Evolutionary conservation across 257 asterid genomes (phyloP).

Genomic region (Craterostigma plantagineum): DNA sequence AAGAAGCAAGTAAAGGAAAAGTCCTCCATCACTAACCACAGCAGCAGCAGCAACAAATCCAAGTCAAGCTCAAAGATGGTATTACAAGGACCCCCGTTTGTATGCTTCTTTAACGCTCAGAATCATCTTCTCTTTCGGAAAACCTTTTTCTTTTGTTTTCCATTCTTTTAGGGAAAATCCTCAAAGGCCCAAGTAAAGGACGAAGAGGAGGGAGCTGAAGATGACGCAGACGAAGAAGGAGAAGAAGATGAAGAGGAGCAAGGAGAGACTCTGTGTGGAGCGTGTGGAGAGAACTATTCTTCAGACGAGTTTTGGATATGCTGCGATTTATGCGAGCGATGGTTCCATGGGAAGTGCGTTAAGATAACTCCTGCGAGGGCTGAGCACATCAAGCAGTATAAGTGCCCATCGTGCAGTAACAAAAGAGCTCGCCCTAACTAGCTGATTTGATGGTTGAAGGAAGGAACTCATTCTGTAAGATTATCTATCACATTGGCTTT

Average conservation of each 20-base stretch:
- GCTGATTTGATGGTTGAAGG: too few relatives aligned
- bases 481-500: too few relatives aligned
- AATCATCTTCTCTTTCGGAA: neutral
- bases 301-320: constrained; percentile 38
- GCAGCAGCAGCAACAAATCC: constrained; percentile 28
- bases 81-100: too few relatives aligned
- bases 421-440: constrained; percentile 22
- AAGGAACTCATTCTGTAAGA: too few relatives aligned
- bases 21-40: constrained; percentile 25
- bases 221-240: constrained; percentile 14
- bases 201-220: constrained; percentile 18
- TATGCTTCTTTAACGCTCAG: neutral
- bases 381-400: constrained; percentile 39
- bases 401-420: constrained; percentile 40
- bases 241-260: constrained; percentile 20
- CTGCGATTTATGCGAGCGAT: constrained; percentile 34
- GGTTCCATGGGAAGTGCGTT: constrained; percentile 53
- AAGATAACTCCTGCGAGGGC: constrained; percentile 48
- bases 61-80: constrained; percentile 27
- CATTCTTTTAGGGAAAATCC: constrained; percentile 17
- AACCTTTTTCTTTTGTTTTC: neutral
- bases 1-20: constrained; percentile 34
- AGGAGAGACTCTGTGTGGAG: constrained; percentile 31
- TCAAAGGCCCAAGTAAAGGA: constrained; percentile 18
- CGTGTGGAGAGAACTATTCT: constrained; percentile 32